Evolutionary conservation across 352 stramenopile genomes (phyloP).

Genomic region (Blastocystis sp.): DNA sequence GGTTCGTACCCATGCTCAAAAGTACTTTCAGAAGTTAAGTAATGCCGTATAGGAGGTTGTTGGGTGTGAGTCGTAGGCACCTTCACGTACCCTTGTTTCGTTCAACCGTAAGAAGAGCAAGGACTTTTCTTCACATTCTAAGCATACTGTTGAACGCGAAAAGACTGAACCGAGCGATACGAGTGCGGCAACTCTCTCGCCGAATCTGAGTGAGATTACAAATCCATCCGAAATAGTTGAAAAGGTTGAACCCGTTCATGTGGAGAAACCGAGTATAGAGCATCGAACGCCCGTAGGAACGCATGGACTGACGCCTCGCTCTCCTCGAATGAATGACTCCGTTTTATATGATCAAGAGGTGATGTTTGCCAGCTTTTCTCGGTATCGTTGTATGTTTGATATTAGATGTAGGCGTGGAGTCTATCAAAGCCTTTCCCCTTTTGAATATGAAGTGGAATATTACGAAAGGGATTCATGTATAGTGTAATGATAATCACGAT

Average conservation of each 20-base stretch:
- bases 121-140: slow-evolving; percentile 36
- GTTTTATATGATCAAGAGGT: too few species aligned
- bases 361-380: not conserved
- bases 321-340: not conserved
- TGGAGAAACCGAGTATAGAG: not conserved
- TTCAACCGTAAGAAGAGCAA: not conserved
- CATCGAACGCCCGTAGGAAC: too few species aligned
- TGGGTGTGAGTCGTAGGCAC: not conserved
- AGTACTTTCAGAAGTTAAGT: slow-evolving; percentile 79
- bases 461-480: not conserved
- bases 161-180: slow-evolving; percentile 6
- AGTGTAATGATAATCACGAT: slow-evolving; percentile 52
- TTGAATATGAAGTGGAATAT: slow-evolving; percentile 13
- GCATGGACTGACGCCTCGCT: not conserved
- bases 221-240: not conserved
- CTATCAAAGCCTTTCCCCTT: not conserved
- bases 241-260: not conserved
- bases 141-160: not conserved
- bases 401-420: not conserved
- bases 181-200: not conserved
- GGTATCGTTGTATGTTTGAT: not conserved
- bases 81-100: not conserved
- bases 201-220: not conserved
- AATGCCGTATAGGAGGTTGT: slow-evolving; percentile 32
- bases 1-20: slow-evolving; percentile 79